phyloP scores from a whole-genome alignment of 2,329 filamentous ascomycete genomes.

The Plenodomus biglobosus region DNA sequence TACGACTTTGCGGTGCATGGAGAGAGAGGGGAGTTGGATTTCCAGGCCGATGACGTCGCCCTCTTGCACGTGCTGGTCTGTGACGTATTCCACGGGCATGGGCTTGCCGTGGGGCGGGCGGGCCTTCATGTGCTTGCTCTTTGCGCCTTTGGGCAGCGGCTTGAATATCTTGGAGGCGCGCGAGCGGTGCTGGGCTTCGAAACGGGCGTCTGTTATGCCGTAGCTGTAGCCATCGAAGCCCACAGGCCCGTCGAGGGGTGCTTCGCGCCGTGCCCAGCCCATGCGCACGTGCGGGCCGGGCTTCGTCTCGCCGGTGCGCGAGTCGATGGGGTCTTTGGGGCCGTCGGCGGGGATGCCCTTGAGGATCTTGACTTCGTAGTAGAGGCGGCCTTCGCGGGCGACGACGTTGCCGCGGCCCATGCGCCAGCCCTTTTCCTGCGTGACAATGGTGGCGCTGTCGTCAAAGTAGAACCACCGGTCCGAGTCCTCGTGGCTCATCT shows the following conservation, averaged over 20 bases:
- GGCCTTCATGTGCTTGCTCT: slow-evolving; percentile 46
- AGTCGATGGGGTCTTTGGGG: slow-evolving; percentile 42
- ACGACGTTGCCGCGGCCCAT: slow-evolving; percentile 90
- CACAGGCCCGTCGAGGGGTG: slow-evolving; percentile 78
- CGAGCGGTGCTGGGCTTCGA: slow-evolving; percentile 91
- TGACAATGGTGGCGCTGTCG: slow-evolving; percentile 74
- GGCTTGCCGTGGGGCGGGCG: slow-evolving; percentile 40
- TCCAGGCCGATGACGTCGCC: slow-evolving; percentile 94
- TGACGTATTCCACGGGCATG: slow-evolving; percentile 51
- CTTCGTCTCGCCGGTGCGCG: slow-evolving; percentile 43
- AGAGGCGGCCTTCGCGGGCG: slow-evolving; percentile 84
- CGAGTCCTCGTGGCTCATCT: slow-evolving; percentile 91
- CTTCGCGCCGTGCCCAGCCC: slow-evolving; percentile 81
- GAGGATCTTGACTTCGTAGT: slow-evolving; percentile 90
- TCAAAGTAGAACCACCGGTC: slow-evolving; percentile 80
- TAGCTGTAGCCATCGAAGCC: slow-evolving; percentile 94
- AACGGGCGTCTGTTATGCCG: slow-evolving; percentile 82
- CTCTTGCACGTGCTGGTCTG: slow-evolving; percentile 75
- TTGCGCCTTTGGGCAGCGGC: slow-evolving; percentile 41
- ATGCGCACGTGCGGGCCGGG: slow-evolving; percentile 70
- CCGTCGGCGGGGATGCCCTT: slow-evolving; percentile 64
- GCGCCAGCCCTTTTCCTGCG: slow-evolving; percentile 89
- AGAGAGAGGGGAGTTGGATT: slow-evolving; percentile 83
- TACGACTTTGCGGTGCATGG: slow-evolving; percentile 84
- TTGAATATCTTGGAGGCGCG: slow-evolving; percentile 82